Base-by-base conservation (phyloP, 2,329 filamentous ascomycete genomes). In the Juglanconis sp. region DNA sequence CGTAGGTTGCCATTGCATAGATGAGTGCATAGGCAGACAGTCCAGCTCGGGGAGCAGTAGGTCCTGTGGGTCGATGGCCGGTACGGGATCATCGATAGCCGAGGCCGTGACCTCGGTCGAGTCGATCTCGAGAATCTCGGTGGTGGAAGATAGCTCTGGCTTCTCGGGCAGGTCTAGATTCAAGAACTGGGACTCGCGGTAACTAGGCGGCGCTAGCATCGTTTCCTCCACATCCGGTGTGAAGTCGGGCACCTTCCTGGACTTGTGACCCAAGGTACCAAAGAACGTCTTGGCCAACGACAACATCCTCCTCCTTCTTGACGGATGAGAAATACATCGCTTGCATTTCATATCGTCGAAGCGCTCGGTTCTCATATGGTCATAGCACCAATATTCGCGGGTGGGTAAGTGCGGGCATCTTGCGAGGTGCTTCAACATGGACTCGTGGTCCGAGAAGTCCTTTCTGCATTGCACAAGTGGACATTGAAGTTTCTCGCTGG, bases 331-430 rank as follows among this genome's bases (percentile, higher is more conserved):
- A 17, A 79, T 68, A 64, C 79, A 83, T 44, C 76, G 74, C 58
- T 77, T 79, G 71, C 80, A 83, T 66, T 78, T 77, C 64, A 74
- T 71, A 64, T 84, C 80, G 70, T 78, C 78, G 68, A 84, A 82
- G 42, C 74, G 74, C 68, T 85, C 82, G 59, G 79, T 73, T 65
- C 76, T 77, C 67, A 74, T 77, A 66, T 82, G 83, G 42, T 83
- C 78, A 67, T 81, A 84, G 67, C 82, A 85, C 74, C 80, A 78
- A 65, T 84, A 85, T 72, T 84, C 79, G 60, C 80, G 79, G 3
- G 74, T 75, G 32, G 73, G 68, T 36, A 85, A 76, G 66, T 80
- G 74, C 35, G 74, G 72, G 67, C 81, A 84, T 44, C 69, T 70
- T 60, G 79, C 77, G 9, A 85, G 72, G 63, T 84, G 82, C 65